Percentiles rank a stretch among this genome's conserved stretches.
phyloP scores from a whole-genome alignment of 805 yeast species.

The Pichia thaimueangensis region DNA sequence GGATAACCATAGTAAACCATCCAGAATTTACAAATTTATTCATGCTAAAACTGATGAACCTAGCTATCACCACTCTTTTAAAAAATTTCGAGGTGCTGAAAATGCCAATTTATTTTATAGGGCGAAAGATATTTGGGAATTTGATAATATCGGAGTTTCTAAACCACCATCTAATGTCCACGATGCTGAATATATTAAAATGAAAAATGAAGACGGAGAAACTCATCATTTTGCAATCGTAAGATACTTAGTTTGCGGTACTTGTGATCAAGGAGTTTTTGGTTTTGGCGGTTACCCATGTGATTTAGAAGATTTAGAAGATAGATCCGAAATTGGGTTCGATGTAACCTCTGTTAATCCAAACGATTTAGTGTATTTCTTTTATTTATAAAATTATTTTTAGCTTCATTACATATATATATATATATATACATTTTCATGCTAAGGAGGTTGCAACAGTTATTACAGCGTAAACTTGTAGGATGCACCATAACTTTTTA shows the following conservation, averaged over 20 bases:
- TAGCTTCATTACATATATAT: neutral
- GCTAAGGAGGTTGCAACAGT: too few species aligned
- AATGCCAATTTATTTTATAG: slow-evolving; percentile 27
- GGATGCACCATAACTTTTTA: too few species aligned
- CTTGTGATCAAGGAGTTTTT: slow-evolving; percentile 72
- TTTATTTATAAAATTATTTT: slow-evolving; percentile 4
- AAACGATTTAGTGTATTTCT: slow-evolving; percentile 15
- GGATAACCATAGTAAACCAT: slow-evolving; percentile 1
- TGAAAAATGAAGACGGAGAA: slow-evolving; percentile 16
- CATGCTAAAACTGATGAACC: slow-evolving; percentile 6
- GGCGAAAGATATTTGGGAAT: slow-evolving; percentile 65
- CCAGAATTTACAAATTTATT: slow-evolving; percentile 7
- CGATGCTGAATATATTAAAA: slow-evolving; percentile 3
- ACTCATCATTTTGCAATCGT: slow-evolving; percentile 32
- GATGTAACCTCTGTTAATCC: slow-evolving; percentile 10
- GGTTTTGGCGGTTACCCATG: slow-evolving; percentile 52
- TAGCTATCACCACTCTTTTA: neutral
- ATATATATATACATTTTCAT: too few species aligned
- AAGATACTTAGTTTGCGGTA: slow-evolving; percentile 61
- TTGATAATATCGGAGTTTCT: slow-evolving; percentile 75
- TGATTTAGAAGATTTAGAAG: slow-evolving; percentile 16
- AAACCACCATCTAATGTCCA: slow-evolving; percentile 22
- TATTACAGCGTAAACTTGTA: too few species aligned
- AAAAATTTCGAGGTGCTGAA: neutral
- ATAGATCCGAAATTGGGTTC: slow-evolving; percentile 10